phyloP scores from a whole-genome alignment of 257 asterid species.

The Lycium barbarum region DNA sequence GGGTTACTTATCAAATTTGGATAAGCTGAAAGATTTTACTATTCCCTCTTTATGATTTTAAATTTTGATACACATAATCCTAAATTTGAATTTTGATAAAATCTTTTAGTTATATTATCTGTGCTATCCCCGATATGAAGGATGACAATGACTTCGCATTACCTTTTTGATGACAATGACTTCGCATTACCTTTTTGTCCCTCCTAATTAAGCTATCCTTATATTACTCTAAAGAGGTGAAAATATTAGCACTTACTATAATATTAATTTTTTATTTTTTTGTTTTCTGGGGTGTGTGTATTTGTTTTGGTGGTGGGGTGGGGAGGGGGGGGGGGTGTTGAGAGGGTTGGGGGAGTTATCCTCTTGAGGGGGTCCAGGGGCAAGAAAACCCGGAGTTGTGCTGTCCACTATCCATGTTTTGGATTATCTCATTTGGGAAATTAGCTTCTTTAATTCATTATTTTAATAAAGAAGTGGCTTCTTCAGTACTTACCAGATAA shows the following conservation, averaged over 20 bases:
- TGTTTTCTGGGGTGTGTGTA: not conserved
- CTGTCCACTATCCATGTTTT: slow-evolving; percentile 43
- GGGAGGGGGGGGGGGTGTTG: too few species aligned
- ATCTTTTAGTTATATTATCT: not conserved
- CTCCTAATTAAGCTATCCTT: slow-evolving; percentile 11
- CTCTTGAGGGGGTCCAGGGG: not conserved
- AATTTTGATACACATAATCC: not conserved
- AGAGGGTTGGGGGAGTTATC: not conserved
- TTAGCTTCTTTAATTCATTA: not conserved
- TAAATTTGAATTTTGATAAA: not conserved
- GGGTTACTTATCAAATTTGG: not conserved
- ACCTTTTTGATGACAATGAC: slow-evolving; percentile 17
- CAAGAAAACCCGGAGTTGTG: slow-evolving; percentile 61
- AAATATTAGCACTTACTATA: not conserved
- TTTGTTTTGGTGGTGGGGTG: too few species aligned
- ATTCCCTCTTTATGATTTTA: not conserved
- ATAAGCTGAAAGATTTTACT: not conserved
- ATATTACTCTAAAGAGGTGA: not conserved
- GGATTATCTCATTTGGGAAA: not conserved
- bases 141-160: not conserved
- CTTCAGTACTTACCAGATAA: not conserved
- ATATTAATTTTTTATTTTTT: not conserved
- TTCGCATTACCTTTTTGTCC: slow-evolving; percentile 13
- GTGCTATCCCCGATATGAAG: slow-evolving; percentile 27
- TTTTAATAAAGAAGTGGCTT: not conserved